Percentiles rank a stretch among this genome's conserved stretches.
phyloP scores from a whole-genome alignment of 2,329 filamentous ascomycete genomes.

The Grosmannia huntii region DNA sequence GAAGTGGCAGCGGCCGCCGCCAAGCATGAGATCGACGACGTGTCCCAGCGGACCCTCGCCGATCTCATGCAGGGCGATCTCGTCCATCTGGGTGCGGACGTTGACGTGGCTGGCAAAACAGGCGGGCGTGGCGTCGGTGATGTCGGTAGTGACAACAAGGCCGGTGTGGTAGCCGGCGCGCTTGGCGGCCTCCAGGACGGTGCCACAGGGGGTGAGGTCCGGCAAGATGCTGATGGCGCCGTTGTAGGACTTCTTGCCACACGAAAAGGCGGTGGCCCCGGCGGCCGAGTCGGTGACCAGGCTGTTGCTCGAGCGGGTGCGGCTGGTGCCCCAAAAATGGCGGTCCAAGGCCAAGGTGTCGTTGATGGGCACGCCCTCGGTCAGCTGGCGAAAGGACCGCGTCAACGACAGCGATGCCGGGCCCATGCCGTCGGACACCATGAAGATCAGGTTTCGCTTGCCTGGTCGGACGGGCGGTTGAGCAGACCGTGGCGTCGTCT shows the following conservation, averaged over 20 bases:
- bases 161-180: constrained; percentile 84
- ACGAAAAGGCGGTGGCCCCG: constrained; percentile 94
- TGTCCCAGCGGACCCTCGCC: constrained; percentile 78
- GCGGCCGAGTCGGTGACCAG: constrained; percentile 92
- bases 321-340: constrained; percentile 80
- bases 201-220: constrained; percentile 77
- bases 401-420: constrained; percentile 82
- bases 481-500: constrained; percentile 24
- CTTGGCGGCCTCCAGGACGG: constrained; percentile 86
- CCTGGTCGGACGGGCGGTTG: constrained; percentile 27
- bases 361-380: constrained; percentile 57
- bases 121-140: constrained; percentile 92
- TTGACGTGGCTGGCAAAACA: constrained; percentile 88
- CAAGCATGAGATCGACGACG: constrained; percentile 83
- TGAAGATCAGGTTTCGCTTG: constrained; percentile 93
- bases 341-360: constrained; percentile 71
- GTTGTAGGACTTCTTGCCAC: constrained; percentile 89
- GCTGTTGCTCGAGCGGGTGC: constrained; percentile 72
- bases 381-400: constrained; percentile 70
- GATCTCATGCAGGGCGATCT: constrained; percentile 84
- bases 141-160: constrained; percentile 83
- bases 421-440: constrained; percentile 99
- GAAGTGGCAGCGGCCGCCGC: constrained; percentile 89
- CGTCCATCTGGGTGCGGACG: constrained; percentile 67
- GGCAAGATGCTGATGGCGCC: constrained; percentile 86